These are phyloP conservation scores for Scedosporium dehoogii DNA, from an alignment of 2,329 filamentous ascomycete genomes.

Conservation along the genomic window DNA sequence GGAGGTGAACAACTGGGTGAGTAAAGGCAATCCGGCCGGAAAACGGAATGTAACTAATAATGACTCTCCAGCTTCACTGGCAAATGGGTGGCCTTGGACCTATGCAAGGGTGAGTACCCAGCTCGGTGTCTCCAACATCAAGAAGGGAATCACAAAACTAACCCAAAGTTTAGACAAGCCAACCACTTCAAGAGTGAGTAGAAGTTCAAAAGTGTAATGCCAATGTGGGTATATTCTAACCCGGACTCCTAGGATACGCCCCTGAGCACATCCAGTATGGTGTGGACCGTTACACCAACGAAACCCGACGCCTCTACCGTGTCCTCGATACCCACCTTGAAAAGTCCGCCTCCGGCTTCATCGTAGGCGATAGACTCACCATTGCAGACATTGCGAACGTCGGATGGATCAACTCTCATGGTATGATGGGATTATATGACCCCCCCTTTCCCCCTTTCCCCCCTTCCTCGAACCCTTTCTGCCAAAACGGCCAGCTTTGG, in stretches of 20 bases:
- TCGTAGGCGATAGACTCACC: conserved; percentile 59
- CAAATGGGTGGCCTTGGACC: conserved; percentile 74
- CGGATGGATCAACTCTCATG: conserved; percentile 58
- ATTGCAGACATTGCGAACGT: conserved; percentile 73
- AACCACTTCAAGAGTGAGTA: conserved; percentile 66
- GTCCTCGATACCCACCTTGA: conserved; percentile 64
- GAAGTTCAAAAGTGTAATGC: neutral
- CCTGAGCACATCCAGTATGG: conserved; percentile 76
- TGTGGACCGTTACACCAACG: conserved; percentile 71
- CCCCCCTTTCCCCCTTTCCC: neutral
- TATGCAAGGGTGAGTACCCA: conserved; percentile 53
- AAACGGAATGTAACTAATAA: conserved; percentile 7
- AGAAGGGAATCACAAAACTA: neutral
- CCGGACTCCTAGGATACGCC: conserved; percentile 48
- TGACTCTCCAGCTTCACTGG: conserved; percentile 45
- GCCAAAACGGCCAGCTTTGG: neutral
- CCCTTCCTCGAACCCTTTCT: neutral
- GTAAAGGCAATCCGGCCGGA: conserved; percentile 11
- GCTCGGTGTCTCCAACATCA: neutral
- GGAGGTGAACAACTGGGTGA: conserved; percentile 69
- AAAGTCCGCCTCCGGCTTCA: conserved; percentile 43
- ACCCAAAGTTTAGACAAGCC: conserved; percentile 43
- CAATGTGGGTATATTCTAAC: neutral
- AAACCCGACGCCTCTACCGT: conserved; percentile 72
- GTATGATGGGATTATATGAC: conserved; percentile 23